A percentile compares a stretch with the other conserved stretches of the same genome.
Evolutionary conservation across 2,329 filamentous ascomycete species (phyloP).

Genomic region (Microdochium paspali): DNA sequence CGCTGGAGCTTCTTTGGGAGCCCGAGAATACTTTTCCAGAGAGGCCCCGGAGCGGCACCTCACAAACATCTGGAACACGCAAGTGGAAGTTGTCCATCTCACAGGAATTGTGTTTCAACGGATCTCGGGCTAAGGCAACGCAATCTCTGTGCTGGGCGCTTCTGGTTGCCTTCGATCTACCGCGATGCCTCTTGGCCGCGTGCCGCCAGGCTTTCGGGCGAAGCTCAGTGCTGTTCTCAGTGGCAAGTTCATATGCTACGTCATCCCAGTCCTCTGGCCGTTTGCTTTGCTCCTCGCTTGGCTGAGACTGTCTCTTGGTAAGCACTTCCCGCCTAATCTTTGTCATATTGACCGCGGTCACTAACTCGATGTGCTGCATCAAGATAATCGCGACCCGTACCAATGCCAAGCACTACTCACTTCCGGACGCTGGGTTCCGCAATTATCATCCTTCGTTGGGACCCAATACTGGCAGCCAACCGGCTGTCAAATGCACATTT

Average conservation of each 20-base stretch:
- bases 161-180: too few relatives aligned
- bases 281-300: background rate
- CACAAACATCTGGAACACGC: background rate
- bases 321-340: background rate
- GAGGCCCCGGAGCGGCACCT: too few relatives aligned
- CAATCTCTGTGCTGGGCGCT: background rate
- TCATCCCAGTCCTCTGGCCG: background rate
- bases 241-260: background rate
- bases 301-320: background rate
- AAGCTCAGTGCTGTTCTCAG: background rate
- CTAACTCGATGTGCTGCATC: background rate
- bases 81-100: background rate
- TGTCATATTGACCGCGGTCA: background rate
- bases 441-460: background rate
- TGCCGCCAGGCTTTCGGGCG: background rate
- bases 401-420: slow-evolving; percentile 15
- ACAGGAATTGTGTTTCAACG: background rate
- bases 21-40: too few relatives aligned
- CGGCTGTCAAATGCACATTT: slow-evolving; percentile 49
- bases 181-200: background rate
- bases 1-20: too few relatives aligned
- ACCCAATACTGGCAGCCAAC: slow-evolving; percentile 48
- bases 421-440: slow-evolving; percentile 14
- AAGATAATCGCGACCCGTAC: slow-evolving; percentile 14
- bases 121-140: background rate